Evolutionary conservation across 306 rosid species (phyloP).

Genomic region (Begonia masoniana): DNA sequence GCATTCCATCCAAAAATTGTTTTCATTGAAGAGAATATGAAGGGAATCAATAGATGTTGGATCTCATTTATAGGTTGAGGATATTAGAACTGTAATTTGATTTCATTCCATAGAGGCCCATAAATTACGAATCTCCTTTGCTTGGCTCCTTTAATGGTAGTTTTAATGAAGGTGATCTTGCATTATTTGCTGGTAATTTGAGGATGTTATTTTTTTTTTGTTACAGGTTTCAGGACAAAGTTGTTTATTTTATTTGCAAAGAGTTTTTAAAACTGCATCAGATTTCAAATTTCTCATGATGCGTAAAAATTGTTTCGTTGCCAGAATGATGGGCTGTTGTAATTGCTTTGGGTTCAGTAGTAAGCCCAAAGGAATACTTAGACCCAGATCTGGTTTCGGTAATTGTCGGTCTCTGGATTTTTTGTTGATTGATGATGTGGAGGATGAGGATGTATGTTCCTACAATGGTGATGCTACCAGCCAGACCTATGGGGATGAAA

Average conservation of each 20-base stretch:
- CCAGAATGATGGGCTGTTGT: slow-evolving; percentile 64
- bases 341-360: slow-evolving; percentile 77
- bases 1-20: too few species aligned
- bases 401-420: slow-evolving; percentile 36
- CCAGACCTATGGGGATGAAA: slow-evolving; percentile 41
- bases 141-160: too few species aligned
- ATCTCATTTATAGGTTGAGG: too few species aligned
- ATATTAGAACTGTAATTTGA: too few species aligned
- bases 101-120: too few species aligned
- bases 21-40: too few species aligned
- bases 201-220: neutral
- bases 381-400: slow-evolving; percentile 17
- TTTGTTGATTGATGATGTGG: slow-evolving; percentile 51
- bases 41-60: too few species aligned
- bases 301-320: slow-evolving; percentile 30
- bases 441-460: slow-evolving; percentile 46
- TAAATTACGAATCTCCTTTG: too few species aligned
- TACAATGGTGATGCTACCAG: slow-evolving; percentile 34
- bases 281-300: slow-evolving; percentile 42
- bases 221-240: slow-evolving; percentile 8
- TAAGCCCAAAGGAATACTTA: slow-evolving; percentile 20
- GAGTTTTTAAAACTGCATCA: slow-evolving; percentile 14
- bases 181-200: too few species aligned
- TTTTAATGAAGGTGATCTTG: too few species aligned
- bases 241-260: slow-evolving; percentile 27